Conservation (phyloP, 306 rosid genomes). For the Pyrus pyrifolia region DNA sequence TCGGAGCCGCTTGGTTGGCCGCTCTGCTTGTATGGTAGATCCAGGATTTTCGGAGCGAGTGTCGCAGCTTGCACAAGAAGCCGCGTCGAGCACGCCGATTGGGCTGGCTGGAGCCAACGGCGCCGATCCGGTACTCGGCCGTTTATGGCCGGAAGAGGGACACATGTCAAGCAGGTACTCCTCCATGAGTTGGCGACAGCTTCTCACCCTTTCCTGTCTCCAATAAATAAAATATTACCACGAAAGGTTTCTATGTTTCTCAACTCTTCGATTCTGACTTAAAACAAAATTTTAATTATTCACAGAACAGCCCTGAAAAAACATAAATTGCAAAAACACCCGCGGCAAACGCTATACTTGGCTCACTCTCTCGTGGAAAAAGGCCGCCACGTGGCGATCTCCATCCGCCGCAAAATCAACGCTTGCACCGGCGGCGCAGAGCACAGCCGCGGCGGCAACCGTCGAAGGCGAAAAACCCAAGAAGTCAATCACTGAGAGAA, state of each 20-base stretch:
- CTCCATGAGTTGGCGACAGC: conserved; percentile 86
- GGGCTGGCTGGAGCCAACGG: conserved; percentile 45
- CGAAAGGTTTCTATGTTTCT: conserved; percentile 23
- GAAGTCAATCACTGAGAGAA: conserved; percentile 44
- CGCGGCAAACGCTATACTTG: conserved; percentile 16
- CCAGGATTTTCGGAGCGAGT: conserved; percentile 34
- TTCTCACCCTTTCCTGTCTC: conserved; percentile 65
- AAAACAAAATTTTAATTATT: neutral
- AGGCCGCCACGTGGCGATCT: neutral
- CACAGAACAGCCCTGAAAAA: neutral
- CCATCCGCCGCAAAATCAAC: neutral
- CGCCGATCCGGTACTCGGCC: conserved; percentile 13
- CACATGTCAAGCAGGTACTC: conserved; percentile 62
- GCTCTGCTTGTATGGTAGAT: conserved; percentile 30
- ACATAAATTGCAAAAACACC: neutral
- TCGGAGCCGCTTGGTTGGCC: conserved; percentile 35
- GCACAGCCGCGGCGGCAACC: conserved; percentile 66
- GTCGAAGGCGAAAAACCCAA: conserved; percentile 53
- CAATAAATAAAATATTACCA: conserved; percentile 9
- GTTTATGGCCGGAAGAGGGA: conserved; percentile 21
- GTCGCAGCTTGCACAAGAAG: conserved; percentile 48
- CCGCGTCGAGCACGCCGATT: conserved; percentile 63
- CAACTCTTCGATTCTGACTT: conserved; percentile 10
- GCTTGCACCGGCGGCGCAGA: conserved; percentile 29
- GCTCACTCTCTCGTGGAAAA: conserved; percentile 33